Percentiles rank a stretch among this genome's conserved stretches.
phyloP scores from a whole-genome alignment of 371 early-diverging fungal species.

The Lichtheimia ramosa region DNA sequence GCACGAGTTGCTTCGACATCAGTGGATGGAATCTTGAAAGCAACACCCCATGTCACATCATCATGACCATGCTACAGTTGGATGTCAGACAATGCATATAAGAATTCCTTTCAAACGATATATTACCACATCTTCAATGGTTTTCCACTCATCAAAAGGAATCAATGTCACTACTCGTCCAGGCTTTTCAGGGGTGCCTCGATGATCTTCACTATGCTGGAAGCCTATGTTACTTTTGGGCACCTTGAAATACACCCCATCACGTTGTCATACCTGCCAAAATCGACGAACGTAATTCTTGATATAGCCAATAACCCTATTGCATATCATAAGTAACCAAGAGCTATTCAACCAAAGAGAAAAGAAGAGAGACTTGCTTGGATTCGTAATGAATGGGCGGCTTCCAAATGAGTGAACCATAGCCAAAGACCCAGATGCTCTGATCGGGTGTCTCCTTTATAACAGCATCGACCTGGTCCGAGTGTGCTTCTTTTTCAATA shows the following conservation, averaged over 20 bases:
- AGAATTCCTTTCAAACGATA: not conserved
- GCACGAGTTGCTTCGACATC: conserved; percentile 22
- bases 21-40: conserved; percentile 64
- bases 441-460: conserved; percentile 7
- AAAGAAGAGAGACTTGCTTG: conserved; percentile 24
- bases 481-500: not conserved
- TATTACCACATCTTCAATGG: conserved; percentile 40
- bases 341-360: not conserved
- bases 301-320: conserved; percentile 73
- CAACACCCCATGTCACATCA: conserved; percentile 84
- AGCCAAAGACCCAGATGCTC: conserved; percentile 86
- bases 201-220: conserved; percentile 84
- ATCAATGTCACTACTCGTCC: conserved; percentile 92
- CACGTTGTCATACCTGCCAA: conserved; percentile 68
- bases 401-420: conserved; percentile 90
- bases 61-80: conserved; percentile 55
- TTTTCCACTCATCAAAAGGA: conserved; percentile 64
- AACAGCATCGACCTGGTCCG: not conserved
- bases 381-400: conserved; percentile 57
- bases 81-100: not conserved
- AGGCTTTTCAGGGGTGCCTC: conserved; percentile 82
- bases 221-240: not conserved
- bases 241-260: not conserved
- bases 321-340: not conserved
- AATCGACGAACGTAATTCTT: conserved; percentile 82